phyloP scores from a whole-genome alignment of 2,329 filamentous ascomycete genomes.

The Byssothecium circinans region DNA sequence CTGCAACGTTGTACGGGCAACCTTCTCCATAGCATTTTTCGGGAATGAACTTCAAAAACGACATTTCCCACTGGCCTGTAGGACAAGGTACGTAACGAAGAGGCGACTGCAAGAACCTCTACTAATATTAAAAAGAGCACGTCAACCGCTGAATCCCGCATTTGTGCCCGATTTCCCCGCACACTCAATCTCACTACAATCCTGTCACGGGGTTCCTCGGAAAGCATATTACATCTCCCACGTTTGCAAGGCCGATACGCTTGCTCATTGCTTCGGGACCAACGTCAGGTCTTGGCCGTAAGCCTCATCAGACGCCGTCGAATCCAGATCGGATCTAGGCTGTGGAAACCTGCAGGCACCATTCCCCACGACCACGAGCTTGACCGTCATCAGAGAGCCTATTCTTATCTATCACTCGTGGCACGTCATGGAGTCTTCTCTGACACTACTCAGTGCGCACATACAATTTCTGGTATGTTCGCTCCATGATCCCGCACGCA shows the following conservation, averaged over 20 bases:
- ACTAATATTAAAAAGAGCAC: constrained; percentile 31
- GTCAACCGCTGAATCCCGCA: constrained; percentile 43
- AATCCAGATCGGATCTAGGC: constrained; percentile 21
- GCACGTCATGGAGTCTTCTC: constrained; percentile 48
- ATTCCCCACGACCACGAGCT: constrained; percentile 30
- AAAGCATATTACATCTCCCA: constrained; percentile 30
- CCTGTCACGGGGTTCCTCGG: constrained; percentile 20
- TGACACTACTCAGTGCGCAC: constrained; percentile 51
- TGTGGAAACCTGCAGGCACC: constrained; percentile 29
- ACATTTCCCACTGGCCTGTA: constrained; percentile 47
- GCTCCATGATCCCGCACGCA: constrained; percentile 24
- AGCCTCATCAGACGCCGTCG: constrained; percentile 29
- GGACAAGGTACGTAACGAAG: constrained; percentile 36
- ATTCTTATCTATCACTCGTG: constrained; percentile 34
- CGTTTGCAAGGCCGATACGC: constrained; percentile 23
- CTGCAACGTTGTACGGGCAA: constrained; percentile 10
- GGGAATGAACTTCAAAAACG: constrained; percentile 49
- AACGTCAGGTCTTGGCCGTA: constrained; percentile 24
- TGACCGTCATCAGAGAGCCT: constrained; percentile 25
- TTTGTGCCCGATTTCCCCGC: constrained; percentile 21
- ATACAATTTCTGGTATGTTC: constrained; percentile 53
- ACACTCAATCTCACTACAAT: constrained; percentile 9
- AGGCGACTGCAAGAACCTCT: neutral
- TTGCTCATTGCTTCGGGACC: constrained; percentile 31
- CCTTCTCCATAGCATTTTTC: constrained; percentile 9